phyloP scores from a whole-genome alignment of 164 flowering plant species.

The Magnolia officinalis region DNA sequence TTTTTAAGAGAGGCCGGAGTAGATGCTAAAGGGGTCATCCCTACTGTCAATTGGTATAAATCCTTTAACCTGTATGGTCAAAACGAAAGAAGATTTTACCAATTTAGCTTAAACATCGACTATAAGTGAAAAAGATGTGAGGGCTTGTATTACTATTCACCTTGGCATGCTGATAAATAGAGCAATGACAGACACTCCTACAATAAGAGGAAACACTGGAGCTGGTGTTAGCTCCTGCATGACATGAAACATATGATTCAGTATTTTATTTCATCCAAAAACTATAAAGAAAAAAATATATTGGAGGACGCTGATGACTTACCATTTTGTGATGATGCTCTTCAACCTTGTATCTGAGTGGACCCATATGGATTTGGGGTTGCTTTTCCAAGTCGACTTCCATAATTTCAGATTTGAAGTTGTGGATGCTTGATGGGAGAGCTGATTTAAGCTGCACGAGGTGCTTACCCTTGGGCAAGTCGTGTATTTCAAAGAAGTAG shows the following conservation, averaged over 20 bases:
- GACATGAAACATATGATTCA: conserved; percentile 1
- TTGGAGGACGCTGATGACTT: background rate
- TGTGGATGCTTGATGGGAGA: conserved; percentile 47
- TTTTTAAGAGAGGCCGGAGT: conserved; percentile 35
- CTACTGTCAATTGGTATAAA: conserved; percentile 49
- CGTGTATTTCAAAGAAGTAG: conserved; percentile 78
- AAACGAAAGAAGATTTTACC: background rate
- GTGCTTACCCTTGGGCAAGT: conserved; percentile 71
- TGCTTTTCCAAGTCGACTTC: conserved; percentile 82
- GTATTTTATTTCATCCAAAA: background rate
- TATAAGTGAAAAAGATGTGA: background rate
- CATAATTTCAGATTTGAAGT: conserved; percentile 68
- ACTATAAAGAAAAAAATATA: background rate
- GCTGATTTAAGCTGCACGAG: conserved; percentile 65
- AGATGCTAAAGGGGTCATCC: conserved; percentile 45
- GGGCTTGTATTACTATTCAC: conserved; percentile 25
- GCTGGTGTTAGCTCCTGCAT: conserved; percentile 90
- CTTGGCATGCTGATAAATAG: conserved; percentile 83
- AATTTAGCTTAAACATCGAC: background rate
- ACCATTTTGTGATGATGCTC: conserved; percentile 82
- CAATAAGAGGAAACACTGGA: conserved; percentile 76
- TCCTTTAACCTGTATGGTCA: conserved; percentile 59
- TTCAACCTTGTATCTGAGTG: conserved; percentile 61
- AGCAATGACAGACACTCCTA: conserved; percentile 67
- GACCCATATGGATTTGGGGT: conserved; percentile 76